Conservation (phyloP, 495 filamentous ascomycete genomes). For the Hypoxylon trugodes region DNA sequence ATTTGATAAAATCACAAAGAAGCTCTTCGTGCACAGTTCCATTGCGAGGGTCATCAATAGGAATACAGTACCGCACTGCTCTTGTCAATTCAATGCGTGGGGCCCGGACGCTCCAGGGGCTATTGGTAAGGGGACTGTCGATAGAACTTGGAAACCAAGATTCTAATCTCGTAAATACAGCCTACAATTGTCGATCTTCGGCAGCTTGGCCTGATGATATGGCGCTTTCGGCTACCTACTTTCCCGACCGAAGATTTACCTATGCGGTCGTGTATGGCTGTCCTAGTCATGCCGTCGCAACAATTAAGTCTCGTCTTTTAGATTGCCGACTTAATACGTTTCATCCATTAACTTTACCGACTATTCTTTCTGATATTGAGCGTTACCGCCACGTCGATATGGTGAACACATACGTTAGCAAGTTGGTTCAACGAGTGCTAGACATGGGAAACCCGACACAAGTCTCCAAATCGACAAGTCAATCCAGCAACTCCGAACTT, state of each 20-base stretch:
- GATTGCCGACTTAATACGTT: not conserved
- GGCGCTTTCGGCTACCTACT: not conserved
- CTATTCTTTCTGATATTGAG: not conserved
- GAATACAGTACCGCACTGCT: not conserved
- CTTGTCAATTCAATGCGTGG: slow-evolving; percentile 7
- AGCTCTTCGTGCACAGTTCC: slow-evolving; percentile 2
- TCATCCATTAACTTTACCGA: slow-evolving; percentile 8
- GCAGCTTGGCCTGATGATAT: slow-evolving; percentile 4
- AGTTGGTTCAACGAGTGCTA: not conserved
- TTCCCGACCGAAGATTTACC: slow-evolving; percentile 6
- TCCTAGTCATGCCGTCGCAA: not conserved
- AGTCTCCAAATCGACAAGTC: not conserved
- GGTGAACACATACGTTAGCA: not conserved
- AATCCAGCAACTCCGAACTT: not conserved
- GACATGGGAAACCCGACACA: not conserved
- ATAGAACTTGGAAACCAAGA: no score
- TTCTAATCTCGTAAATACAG: no score
- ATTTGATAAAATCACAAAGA: not conserved
- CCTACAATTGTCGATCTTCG: slow-evolving; percentile 8
- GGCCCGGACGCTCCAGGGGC: not conserved
- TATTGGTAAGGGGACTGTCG: slow-evolving; percentile 2
- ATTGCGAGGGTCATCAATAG: slow-evolving; percentile 1
- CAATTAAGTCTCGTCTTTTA: not conserved
- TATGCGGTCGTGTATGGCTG: slow-evolving; percentile 6
- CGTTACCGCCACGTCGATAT: not conserved